Conservation (phyloP, 2,329 filamentous ascomycete species). For the Knoxdaviesia proteae region DNA sequence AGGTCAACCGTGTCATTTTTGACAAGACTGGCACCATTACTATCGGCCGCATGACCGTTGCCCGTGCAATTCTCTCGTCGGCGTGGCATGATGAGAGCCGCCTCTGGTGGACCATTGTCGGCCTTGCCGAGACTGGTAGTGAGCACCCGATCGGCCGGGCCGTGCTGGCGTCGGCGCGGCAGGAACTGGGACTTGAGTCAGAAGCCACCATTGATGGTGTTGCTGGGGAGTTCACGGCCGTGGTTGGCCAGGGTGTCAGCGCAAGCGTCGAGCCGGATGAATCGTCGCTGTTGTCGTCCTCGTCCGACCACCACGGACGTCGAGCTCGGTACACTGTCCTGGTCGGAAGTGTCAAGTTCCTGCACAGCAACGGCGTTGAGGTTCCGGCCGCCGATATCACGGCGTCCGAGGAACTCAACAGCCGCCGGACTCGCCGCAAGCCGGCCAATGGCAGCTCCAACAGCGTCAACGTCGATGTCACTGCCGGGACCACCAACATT, state of each 20-base stretch:
- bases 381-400: slow-evolving; percentile 43
- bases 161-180: slow-evolving; percentile 54
- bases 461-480: background rate
- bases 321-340: slow-evolving; percentile 57
- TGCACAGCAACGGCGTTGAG: slow-evolving; percentile 47
- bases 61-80: slow-evolving; percentile 43
- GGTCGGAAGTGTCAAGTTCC: slow-evolving; percentile 62
- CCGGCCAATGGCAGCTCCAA: no score
- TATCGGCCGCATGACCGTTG: slow-evolving; percentile 85
- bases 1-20: slow-evolving; percentile 72
- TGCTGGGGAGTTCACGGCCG: slow-evolving; percentile 65
- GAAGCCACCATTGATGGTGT: slow-evolving; percentile 66
- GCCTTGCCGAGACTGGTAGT: slow-evolving; percentile 84
- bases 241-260: slow-evolving; percentile 67
- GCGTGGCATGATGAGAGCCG: slow-evolving; percentile 50
- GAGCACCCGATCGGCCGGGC: slow-evolving; percentile 93
- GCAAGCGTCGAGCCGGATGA: slow-evolving; percentile 52
- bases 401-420: slow-evolving; percentile 30
- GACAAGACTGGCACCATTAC: slow-evolving; percentile 96
- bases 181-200: slow-evolving; percentile 47
- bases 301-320: slow-evolving; percentile 21
- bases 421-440: slow-evolving; percentile 10
- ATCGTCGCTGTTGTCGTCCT: slow-evolving; percentile 19
- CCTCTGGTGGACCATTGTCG: slow-evolving; percentile 91
- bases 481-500: slow-evolving; percentile 70